Base-by-base conservation (phyloP, 2,329 filamentous ascomycete species). In the Cytospora leucostoma region DNA sequence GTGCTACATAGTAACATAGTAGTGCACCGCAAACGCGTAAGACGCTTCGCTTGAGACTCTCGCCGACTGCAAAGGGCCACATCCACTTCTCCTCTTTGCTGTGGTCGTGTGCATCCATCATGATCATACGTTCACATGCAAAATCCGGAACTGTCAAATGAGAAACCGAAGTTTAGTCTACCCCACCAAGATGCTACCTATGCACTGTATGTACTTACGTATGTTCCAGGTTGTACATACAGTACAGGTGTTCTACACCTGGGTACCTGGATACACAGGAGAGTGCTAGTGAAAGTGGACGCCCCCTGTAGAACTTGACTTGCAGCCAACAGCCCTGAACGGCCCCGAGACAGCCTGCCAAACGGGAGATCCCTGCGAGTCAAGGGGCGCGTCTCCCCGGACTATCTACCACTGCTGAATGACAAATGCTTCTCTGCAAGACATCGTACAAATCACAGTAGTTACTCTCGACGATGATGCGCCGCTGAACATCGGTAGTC, bases 41-140 rank as follows among this genome's bases (percentile, higher is more conserved):
- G 2, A 27, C 27, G 2, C 27, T 4, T 56, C 32, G 33, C 17
- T 55, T 8, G 7, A 38, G 13, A 21, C 34, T 35, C 27, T 56
- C 27, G 60, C 60, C 49, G 52, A 52, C 27, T 7, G n/a, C 35
- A 32, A 19, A 49, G 21, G 59, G 55, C 33, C 34, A 19, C 15
- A 40, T 55, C 34, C 37, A 5, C 32, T 38, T n/a, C 53, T 38
- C 53, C 34, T 56, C 53, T 38, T 21, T 53, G 32, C 17, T 35
- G 27, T 44, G 27, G 27, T 27, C 4, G 47, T 38, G 34, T n/a
- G n/a, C n/a, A n/a, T n/a, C 27, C 34, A 21, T 13, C 34, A 17
- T 32, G 34, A n/a, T 56, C 27, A 27, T n/a, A 21, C 54, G 35
- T 27, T 62, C 60, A 62, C 60, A 62, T 62, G 60, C 60, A 35